Evolutionary conservation across 148 eudicot species (phyloP), one percentile per base, ranked within the genome.

Genomic region (Amaranthus hypochondriacus): DNA sequence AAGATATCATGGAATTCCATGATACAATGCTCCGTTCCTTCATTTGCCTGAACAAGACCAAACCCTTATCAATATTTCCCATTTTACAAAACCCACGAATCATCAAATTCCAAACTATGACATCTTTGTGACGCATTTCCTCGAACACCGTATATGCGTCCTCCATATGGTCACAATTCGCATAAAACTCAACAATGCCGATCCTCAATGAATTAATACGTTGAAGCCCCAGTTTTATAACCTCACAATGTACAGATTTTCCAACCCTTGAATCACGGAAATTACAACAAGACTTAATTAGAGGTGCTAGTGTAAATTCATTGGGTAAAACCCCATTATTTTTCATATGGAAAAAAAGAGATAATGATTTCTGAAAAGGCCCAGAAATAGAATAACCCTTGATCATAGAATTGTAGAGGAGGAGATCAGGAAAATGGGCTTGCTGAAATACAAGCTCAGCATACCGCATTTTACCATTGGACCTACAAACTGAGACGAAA

Each of bases 381-480:
- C 84, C 76, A 60, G 62, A 79, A 43, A 82, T 54, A 2, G 96
- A 91, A 57, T 81, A 83, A 53, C 83, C 88, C 74, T 89, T 91
- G 74, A 91, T 87, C 86, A 91, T 84, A 73, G 93, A 84, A 74
- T 91, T 91, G 72, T 79, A 91, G 66, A 91, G 88, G 70, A 76
- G 51, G 68, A 89, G 83, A 80, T 86, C 87, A 11, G 91, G 89
- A 58, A 70, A 69, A 5, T 64, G 85, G 49, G 85, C 52, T 66
- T 87, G 96, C 39, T 66, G 68, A 74, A 89, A 90, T 49, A 90
- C 69, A 49, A 82, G 84, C 61, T 73, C 70, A 48, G 96, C 91
- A 59, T 89, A 81, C 10, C 68, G 67, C 56, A 79, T 69, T 70
- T 84, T 75, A 75, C 82, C 75, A 60, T 61, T 18, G 9, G 84